A percentile compares a stretch with the other conserved stretches of the same genome.
These are phyloP conservation scores for Dorcoceras hygrometricum DNA, from an alignment of 257 asterid species.

Conservation along the genomic window DNA sequence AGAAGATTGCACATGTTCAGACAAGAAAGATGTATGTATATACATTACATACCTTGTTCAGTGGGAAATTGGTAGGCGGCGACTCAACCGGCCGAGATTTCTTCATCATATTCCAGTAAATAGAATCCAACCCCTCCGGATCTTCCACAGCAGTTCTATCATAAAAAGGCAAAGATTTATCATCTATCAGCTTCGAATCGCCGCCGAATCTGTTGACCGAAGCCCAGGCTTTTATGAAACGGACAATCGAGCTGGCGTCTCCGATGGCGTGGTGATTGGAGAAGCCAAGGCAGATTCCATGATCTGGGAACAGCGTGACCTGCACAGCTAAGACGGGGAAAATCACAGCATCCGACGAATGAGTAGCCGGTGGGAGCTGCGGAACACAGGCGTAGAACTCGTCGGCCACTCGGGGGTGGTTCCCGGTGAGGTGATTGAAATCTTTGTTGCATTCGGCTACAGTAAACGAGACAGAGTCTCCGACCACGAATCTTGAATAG, in stretches of 20 bases:
- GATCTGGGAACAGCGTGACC: constrained; percentile 41
- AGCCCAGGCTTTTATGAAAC: constrained; percentile 47
- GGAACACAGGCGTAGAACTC: constrained; percentile 42
- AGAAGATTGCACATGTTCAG: background rate
- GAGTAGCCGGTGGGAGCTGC: constrained; percentile 27
- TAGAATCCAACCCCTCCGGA: constrained; percentile 32
- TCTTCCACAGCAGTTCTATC: constrained; percentile 38
- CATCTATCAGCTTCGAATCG: constrained; percentile 29
- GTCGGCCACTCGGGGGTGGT: constrained; percentile 28
- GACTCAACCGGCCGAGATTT: constrained; percentile 28
- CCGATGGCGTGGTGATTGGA: constrained; percentile 43
- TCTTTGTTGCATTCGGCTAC: constrained; percentile 34
- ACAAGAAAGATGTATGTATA: background rate
- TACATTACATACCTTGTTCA: constrained; percentile 10
- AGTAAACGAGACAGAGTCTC: constrained; percentile 37
- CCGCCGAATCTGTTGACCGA: constrained; percentile 30
- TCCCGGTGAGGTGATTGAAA: constrained; percentile 30
- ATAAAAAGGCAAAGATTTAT: constrained; percentile 25
- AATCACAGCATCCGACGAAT: constrained; percentile 1
- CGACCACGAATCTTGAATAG: constrained; percentile 29
- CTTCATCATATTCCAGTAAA: constrained; percentile 33
- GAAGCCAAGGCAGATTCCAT: constrained; percentile 41
- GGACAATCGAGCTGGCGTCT: constrained; percentile 41
- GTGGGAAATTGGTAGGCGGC: constrained; percentile 28
- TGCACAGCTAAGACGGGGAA: constrained; percentile 43